Percentiles rank a stretch among this genome's conserved stretches.
These are phyloP conservation scores for Cladorrhinum sp. DNA, from an alignment of 2,329 filamentous ascomycete genomes.

Conservation along the genomic window DNA sequence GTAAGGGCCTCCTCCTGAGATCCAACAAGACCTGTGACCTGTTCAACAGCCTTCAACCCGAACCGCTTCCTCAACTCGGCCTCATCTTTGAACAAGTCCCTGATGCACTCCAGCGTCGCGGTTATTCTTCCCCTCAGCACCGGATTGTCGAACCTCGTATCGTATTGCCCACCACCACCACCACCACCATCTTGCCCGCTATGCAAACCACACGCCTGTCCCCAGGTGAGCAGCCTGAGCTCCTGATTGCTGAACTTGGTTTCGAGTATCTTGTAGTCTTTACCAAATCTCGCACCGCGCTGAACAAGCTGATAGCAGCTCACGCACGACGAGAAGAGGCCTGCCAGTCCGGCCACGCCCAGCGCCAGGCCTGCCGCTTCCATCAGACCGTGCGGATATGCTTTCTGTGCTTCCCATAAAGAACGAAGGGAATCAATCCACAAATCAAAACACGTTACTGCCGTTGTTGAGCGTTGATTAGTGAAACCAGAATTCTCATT, in stretches of 20 bases:
- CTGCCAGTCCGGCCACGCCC: background rate
- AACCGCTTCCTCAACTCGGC: background rate
- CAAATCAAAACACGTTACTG: too few species aligned
- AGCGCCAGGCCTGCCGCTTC: background rate
- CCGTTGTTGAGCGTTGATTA: too few species aligned
- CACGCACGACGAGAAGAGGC: background rate
- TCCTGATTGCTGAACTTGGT: constrained; percentile 1
- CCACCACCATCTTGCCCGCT: too few species aligned
- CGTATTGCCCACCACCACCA: too few species aligned
- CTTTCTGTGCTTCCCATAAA: too few species aligned
- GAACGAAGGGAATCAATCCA: too few species aligned
- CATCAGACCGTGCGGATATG: too few species aligned
- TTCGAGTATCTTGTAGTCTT: background rate
- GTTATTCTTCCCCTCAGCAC: background rate
- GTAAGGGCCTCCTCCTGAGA: too few species aligned
- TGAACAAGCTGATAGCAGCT: background rate
- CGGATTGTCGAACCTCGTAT: background rate
- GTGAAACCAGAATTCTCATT: too few species aligned
- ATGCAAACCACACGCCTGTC: background rate
- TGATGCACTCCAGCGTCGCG: background rate
- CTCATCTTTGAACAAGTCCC: background rate
- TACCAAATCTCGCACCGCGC: background rate
- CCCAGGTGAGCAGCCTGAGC: background rate
- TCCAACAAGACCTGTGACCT: background rate
- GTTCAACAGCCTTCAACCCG: background rate